Conservation (phyloP, 192 early-diverging fungal species). For the Kappamyces sp. region DNA sequence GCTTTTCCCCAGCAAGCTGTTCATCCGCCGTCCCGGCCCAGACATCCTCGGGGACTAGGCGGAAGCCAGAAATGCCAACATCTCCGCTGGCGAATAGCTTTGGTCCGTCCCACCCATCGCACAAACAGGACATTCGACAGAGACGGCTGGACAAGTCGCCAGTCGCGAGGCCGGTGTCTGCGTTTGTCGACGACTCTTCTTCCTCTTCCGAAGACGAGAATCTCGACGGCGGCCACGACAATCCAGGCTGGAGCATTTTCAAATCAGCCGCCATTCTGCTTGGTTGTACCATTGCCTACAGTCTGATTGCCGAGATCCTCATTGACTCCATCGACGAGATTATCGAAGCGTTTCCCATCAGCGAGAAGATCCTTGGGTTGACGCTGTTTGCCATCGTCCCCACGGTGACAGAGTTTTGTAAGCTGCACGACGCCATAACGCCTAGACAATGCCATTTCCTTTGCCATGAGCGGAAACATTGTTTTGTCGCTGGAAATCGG, state of each 20-base stretch:
- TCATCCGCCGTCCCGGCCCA: too few relatives aligned
- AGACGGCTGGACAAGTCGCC: not conserved
- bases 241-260: constrained; percentile 82
- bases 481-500: constrained; percentile 84
- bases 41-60: not conserved
- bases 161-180: not conserved
- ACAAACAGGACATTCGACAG: too few relatives aligned
- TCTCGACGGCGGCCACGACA: constrained; percentile 74
- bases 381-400: constrained; percentile 94
- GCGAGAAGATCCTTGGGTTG: constrained; percentile 85
- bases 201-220: constrained; percentile 54
- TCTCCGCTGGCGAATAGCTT: not conserved
- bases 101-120: too few relatives aligned
- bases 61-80: not conserved
- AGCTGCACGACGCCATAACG: constrained; percentile 27
- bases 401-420: constrained; percentile 88
- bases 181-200: constrained; percentile 4
- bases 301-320: constrained; percentile 87
- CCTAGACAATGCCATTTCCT: constrained; percentile 81
- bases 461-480: constrained; percentile 82
- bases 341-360: constrained; percentile 56
- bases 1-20: not conserved
- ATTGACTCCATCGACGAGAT: constrained; percentile 81
- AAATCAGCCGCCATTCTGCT: constrained; percentile 76
- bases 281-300: constrained; percentile 75